A percentile compares a stretch with the other conserved stretches of the same genome.
These are phyloP conservation scores for Beta macrorhiza DNA, from an alignment of 179 eudicot species.

Conservation along the genomic window DNA sequence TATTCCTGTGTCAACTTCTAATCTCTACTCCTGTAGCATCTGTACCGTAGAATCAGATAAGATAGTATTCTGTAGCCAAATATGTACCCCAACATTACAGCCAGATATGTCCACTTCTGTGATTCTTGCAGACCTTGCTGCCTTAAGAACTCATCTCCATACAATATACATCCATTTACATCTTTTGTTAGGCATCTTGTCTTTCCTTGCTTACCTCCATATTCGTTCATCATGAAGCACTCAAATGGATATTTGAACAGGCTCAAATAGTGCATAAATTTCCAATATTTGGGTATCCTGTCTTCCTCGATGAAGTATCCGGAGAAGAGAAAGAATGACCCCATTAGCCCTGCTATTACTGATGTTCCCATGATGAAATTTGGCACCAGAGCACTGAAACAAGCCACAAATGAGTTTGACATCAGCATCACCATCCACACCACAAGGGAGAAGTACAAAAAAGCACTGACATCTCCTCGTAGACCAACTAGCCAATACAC, in stretches of 20 bases:
- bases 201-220: slow-evolving; percentile 61
- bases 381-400: slow-evolving; percentile 84
- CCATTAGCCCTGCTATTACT: slow-evolving; percentile 77
- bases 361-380: slow-evolving; percentile 89
- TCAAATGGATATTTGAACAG: slow-evolving; percentile 91
- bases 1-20: slow-evolving; percentile 18
- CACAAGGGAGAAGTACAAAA: slow-evolving; percentile 66
- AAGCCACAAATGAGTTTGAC: slow-evolving; percentile 88
- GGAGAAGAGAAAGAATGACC: slow-evolving; percentile 81
- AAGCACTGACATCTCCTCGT: slow-evolving; percentile 44
- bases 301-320: slow-evolving; percentile 75
- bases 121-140: slow-evolving; percentile 63
- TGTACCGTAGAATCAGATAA: slow-evolving; percentile 67
- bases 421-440: slow-evolving; percentile 80
- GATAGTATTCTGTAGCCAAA: slow-evolving; percentile 67
- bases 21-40: slow-evolving; percentile 53
- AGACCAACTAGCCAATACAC: slow-evolving; percentile 82
- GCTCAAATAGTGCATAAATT: slow-evolving; percentile 85
- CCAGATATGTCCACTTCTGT: slow-evolving; percentile 74
- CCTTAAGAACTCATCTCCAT: slow-evolving; percentile 58
- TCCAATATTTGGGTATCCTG: slow-evolving; percentile 76
- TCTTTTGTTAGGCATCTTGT: slow-evolving; percentile 49
- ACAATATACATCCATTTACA: slow-evolving; percentile 45
- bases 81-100: slow-evolving; percentile 68
- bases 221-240: slow-evolving; percentile 80